A percentile compares a stretch with the other conserved stretches of the same genome.
Conservation (phyloP, 306 rosid genomes). For the Acacia crassicarpa region DNA sequence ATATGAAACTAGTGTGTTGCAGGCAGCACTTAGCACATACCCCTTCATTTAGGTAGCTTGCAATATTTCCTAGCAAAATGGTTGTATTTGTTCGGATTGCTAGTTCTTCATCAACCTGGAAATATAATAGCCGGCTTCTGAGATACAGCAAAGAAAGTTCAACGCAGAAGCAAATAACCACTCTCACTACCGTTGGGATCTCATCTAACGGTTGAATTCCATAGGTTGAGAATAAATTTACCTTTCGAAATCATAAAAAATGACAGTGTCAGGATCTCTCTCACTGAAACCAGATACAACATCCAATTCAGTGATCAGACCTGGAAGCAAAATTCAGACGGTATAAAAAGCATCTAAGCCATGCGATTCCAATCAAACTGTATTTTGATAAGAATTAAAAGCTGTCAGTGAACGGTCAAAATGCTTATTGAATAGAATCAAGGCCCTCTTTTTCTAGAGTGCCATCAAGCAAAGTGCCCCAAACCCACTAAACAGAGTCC, state of each 20-base stretch:
- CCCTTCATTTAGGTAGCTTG: constrained; percentile 89
- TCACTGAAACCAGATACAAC: too few species aligned
- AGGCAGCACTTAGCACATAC: constrained; percentile 49
- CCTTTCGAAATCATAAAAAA: too few species aligned
- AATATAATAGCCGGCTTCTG: constrained; percentile 28
- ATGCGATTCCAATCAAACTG: background rate
- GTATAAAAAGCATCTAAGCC: background rate
- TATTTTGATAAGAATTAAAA: background rate
- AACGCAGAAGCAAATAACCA: background rate
- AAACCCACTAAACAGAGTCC: background rate
- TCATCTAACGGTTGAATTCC: too few species aligned
- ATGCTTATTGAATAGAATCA: background rate
- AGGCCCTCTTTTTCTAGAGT: background rate
- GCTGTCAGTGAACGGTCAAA: background rate
- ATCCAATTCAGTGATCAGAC: too few species aligned
- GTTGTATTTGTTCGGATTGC: constrained; percentile 98
- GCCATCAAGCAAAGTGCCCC: background rate
- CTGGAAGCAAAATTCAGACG: too few species aligned
- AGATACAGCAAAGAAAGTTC: constrained; percentile 13
- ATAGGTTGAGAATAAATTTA: too few species aligned
- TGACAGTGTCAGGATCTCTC: too few species aligned
- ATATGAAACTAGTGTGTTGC: constrained; percentile 29
- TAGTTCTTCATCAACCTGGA: constrained; percentile 97
- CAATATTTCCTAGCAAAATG: constrained; percentile 93
- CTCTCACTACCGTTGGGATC: too few species aligned